Evolutionary conservation across 1,139 yeast species (phyloP).

Genomic region (Suhomyces bribrorum): DNA sequence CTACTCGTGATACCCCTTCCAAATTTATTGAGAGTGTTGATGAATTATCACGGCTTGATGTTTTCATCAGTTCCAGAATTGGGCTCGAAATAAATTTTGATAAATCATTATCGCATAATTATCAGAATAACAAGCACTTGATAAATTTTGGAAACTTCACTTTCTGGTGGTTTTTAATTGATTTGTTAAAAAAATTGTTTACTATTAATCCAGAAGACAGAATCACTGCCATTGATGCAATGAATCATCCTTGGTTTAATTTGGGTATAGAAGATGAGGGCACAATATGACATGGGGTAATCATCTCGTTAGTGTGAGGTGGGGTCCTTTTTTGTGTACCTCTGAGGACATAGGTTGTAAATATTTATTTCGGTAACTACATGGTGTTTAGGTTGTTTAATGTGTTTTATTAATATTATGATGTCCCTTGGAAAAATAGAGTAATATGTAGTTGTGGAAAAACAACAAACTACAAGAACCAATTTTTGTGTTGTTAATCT

Average conservation of each 20-base stretch:
- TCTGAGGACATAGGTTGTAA: constrained; percentile 2
- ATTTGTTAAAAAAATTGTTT: constrained; percentile 60
- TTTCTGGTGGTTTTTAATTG: constrained; percentile 77
- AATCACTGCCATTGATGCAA: constrained; percentile 66
- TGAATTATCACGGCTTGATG: constrained; percentile 52
- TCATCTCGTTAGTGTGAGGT: not conserved
- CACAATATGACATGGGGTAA: constrained; percentile 31
- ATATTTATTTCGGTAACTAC: constrained; percentile 7
- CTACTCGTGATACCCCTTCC: constrained; percentile 40
- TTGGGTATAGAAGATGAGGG: constrained; percentile 79
- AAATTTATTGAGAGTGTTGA: constrained; percentile 56
- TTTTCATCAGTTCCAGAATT: constrained; percentile 41
- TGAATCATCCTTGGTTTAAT: constrained; percentile 77
- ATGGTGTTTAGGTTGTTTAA: constrained; percentile 1
- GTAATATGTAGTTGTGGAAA: not conserved
- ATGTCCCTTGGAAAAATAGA: not conserved
- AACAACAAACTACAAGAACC: too few relatives aligned
- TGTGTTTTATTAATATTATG: constrained; percentile 6
- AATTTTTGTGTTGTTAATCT: too few relatives aligned
- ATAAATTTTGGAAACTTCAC: constrained; percentile 56
- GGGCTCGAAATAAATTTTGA: constrained; percentile 47
- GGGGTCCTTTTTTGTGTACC: not conserved
- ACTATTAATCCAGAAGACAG: constrained; percentile 65
- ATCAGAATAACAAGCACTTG: constrained; percentile 41
- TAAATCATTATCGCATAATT: constrained; percentile 42